phyloP scores from a whole-genome alignment of 139 green algal genomes.

The Picochlorum costavermella region DNA sequence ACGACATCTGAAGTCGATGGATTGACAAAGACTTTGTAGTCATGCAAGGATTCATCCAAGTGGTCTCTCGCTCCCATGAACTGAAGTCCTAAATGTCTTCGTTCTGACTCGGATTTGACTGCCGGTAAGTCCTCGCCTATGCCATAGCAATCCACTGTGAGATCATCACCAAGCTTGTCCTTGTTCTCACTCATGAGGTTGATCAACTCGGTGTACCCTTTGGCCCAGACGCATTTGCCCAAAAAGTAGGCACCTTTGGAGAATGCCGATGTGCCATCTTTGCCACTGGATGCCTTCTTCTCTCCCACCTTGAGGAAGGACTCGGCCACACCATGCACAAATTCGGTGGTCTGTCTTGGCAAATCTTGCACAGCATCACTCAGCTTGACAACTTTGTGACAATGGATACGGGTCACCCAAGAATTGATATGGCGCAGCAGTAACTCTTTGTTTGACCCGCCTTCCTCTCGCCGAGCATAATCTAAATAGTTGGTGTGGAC shows the following conservation, averaged over 20 bases:
- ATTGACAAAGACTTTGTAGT: slow-evolving; percentile 97
- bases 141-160: slow-evolving; percentile 87
- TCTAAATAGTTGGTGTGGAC: slow-evolving; percentile 99
- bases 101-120: slow-evolving; percentile 33
- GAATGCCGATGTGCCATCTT: slow-evolving; percentile 19
- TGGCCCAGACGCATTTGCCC: slow-evolving; percentile 92
- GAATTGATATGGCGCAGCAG: slow-evolving; percentile 70
- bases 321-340: slow-evolving; percentile 91
- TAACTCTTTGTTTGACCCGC: slow-evolving; percentile 34
- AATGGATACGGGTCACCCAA: slow-evolving; percentile 75
- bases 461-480: slow-evolving; percentile 68
- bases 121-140: slow-evolving; percentile 73
- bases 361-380: slow-evolving; percentile 91
- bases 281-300: slow-evolving; percentile 26
- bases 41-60: slow-evolving; percentile 62
- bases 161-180: slow-evolving; percentile 18
- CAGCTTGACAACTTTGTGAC: slow-evolving; percentile 97
- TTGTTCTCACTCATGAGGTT: slow-evolving; percentile 46
- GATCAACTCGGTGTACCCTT: slow-evolving; percentile 97
- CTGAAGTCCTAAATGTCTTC: slow-evolving; percentile 48
- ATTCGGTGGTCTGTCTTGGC: slow-evolving; percentile 75
- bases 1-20: slow-evolving; percentile 89
- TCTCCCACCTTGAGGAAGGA: slow-evolving; percentile 79
- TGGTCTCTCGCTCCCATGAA: slow-evolving; percentile 90
- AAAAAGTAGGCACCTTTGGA: slow-evolving; percentile 88